These are phyloP conservation scores for Xylariaceae sp. DNA, from an alignment of 2,329 filamentous ascomycete species.

Conservation along the genomic window DNA sequence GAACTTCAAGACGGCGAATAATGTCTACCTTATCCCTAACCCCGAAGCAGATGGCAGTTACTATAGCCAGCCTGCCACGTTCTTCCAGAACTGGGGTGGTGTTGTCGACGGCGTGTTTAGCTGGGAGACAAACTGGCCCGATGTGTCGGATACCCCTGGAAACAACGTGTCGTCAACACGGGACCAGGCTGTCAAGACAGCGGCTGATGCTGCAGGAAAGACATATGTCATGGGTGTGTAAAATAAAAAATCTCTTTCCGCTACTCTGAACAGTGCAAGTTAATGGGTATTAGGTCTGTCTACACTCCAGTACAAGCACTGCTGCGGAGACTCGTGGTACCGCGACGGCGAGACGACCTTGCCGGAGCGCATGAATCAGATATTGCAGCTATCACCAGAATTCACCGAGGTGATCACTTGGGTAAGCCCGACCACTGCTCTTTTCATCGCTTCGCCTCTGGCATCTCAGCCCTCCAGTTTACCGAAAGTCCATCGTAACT, in stretches of 20 bases:
- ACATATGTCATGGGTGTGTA: conserved; percentile 44
- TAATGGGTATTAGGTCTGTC: conserved; percentile 37
- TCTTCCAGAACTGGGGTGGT: conserved; percentile 41
- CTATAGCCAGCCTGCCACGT: conserved; percentile 39
- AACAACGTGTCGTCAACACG: conserved; percentile 38
- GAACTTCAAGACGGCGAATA: conserved; percentile 38
- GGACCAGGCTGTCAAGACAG: conserved; percentile 35
- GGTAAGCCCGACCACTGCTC: conserved; percentile 20
- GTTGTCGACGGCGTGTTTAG: conserved; percentile 46
- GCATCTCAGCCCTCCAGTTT: not conserved
- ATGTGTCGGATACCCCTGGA: conserved; percentile 30
- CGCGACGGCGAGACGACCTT: conserved; percentile 45
- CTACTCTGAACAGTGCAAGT: not conserved
- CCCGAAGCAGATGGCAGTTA: conserved; percentile 42
- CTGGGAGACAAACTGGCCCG: conserved; percentile 48
- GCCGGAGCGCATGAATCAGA: conserved; percentile 45
- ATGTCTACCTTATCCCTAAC: conserved; percentile 46
- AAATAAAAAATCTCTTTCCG: conserved; percentile 12
- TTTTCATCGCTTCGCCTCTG: not conserved
- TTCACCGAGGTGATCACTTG: conserved; percentile 46
- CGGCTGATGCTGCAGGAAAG: conserved; percentile 37
- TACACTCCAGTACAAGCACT: conserved; percentile 43
- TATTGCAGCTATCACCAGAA: conserved; percentile 43
- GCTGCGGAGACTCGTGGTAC: conserved; percentile 42
- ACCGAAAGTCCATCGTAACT: not conserved